phyloP scores from a whole-genome alignment of 2,329 filamentous ascomycete species.

The Coniochaeta prunicola region DNA sequence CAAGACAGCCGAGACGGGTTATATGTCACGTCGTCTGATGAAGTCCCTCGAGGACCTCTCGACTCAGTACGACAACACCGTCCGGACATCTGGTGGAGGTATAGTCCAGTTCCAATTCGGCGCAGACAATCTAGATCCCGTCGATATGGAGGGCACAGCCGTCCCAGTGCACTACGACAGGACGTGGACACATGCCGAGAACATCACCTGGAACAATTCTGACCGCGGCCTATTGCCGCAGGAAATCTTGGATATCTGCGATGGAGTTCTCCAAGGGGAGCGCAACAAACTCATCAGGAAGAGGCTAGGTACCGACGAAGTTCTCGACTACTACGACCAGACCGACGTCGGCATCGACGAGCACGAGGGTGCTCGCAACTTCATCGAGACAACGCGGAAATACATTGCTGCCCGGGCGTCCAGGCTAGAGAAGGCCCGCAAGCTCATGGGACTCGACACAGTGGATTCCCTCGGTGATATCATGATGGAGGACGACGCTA shows the following conservation, averaged over 20 bases:
- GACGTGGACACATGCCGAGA: constrained; percentile 76
- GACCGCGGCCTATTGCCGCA: constrained; percentile 66
- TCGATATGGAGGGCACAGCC: constrained; percentile 94
- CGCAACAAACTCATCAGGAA: constrained; percentile 56
- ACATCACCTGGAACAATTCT: constrained; percentile 70
- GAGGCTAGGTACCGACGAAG: constrained; percentile 52
- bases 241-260: constrained; percentile 64
- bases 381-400: constrained; percentile 69
- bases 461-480: neutral
- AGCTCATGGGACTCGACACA: constrained; percentile 40
- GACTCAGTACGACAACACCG: constrained; percentile 88
- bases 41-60: constrained; percentile 95
- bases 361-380: constrained; percentile 74
- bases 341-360: constrained; percentile 66
- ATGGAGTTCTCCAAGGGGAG: constrained; percentile 60
- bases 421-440: constrained; percentile 49
- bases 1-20: constrained; percentile 97
- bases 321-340: constrained; percentile 62
- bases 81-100: constrained; percentile 79
- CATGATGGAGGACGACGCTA: constrained; percentile 7
- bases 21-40: constrained; percentile 98
- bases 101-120: constrained; percentile 98
- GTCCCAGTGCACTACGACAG: constrained; percentile 88
- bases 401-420: constrained; percentile 60
- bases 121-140: constrained; percentile 89